Base-by-base conservation (phyloP, 495 filamentous ascomycete species). In the Evansstolkia leycettana region DNA sequence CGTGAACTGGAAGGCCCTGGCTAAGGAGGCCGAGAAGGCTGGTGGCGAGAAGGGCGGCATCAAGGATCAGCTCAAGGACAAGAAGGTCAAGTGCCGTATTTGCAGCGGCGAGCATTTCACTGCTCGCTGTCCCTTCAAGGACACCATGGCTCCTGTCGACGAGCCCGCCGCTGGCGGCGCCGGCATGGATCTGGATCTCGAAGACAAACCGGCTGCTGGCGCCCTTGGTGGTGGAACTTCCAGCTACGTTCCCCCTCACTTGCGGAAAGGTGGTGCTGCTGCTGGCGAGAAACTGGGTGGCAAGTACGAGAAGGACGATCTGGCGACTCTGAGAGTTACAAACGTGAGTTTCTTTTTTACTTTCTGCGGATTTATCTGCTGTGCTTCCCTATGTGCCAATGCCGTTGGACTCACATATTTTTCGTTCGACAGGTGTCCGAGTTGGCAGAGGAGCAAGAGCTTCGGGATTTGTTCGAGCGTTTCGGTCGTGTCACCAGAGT, bases 81-180 rank as follows among this genome's bases (percentile, higher is more conserved):
- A 94, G 75, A 94, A 94, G 72, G 92, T 98, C 65, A 95, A 95
- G 72, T 98, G 90, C 64, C 78, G 90, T 68, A 96, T 98, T 54
- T 98, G 90, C 65, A 82, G 78, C 58, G 90, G 92, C 46, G 92
- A 96, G 66, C 90, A 98, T 71, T 98, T 94, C 67, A 98, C 90
- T 3, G 86, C 89, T 18, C 76, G 89, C 51, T 98, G 72, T 80
- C 88, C 80, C 17, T 85, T 82, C 62, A 84, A 84, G 63, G 80
- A 83, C 49, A 85, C 80, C 28, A 80, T 85, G 69, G 78, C 80
- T 8, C 80, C 80, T 1, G 70, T 82, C 39, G 80, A 81, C 33
- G 80, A 81, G 51, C 52, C 64, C 5, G 63, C 68, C 10, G 74
- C 75, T 28, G 72, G 60, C 29, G 69, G 64, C 4, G 76, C 65